Evolutionary conservation across 2,329 filamentous ascomycete species (phyloP), one percentile per base, ranked within the genome.

Genomic region (Paecilomyces formosus): DNA sequence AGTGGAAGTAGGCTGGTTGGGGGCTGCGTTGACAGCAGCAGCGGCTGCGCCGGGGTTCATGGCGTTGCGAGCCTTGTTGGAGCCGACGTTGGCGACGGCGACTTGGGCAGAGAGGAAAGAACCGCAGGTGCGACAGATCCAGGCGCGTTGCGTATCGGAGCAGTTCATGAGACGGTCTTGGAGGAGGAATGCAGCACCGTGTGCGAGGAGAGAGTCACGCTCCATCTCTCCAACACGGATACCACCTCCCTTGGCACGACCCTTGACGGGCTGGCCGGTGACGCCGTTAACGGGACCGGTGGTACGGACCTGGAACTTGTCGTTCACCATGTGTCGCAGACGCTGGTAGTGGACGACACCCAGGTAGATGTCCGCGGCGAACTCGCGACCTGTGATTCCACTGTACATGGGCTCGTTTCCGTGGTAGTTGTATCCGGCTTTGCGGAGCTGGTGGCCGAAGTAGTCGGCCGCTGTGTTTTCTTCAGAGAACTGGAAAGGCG

Each of bases 141-240:
- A 96, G 0, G 92, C 88, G 62, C 88, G 87, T 28, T 88, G 86
- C 73, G 96, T 95, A 75, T 99, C 94, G 56, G 90, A 96, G 78
- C 94, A 99, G 79, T 99, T 97, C 80, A 99, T 87, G 60, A 99
- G 81, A 59, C 94, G 88, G 74, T 99, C 94, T 73, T 99, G 94
- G 5, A 99, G 83, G 60, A 99, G 77, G 79, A 96, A 97, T 3
- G 93, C 92, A 1, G 92, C 94, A 24, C 94, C 94, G 80, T 99
- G 94, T 3, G 94, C 94, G 58, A 99, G 84, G 22, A 99, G 81
- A 3, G 93, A 90, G 74, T 99, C 94, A 65, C 94, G 89, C 79
- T 99, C 94, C 94, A 99, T 99, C 77, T 99, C 94, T 76, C 94
- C 94, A 30, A 99, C 93, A 81, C 94, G 92, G 72, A 99, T 97